phyloP scores from a whole-genome alignment of 75 land plant genomes.

The Cupressus sempervirens region DNA sequence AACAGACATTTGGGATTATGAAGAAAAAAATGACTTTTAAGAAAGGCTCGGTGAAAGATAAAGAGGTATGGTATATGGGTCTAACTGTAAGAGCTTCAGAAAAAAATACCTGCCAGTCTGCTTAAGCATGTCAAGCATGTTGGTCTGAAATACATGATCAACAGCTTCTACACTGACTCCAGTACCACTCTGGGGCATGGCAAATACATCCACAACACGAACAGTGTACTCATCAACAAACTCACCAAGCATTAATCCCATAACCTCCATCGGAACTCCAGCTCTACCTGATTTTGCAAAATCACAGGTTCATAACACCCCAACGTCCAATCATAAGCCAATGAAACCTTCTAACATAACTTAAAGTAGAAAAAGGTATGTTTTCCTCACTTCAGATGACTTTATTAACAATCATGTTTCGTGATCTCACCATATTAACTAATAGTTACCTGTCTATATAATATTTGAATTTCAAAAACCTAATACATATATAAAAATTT shows the following conservation, averaged over 20 bases:
- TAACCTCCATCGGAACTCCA: constrained; percentile 98
- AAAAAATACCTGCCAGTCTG: constrained; percentile 86
- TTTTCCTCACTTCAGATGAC: not conserved
- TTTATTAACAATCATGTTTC: not conserved
- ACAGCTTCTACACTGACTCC: constrained; percentile 99
- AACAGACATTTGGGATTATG: not conserved
- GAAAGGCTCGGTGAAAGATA: not conserved
- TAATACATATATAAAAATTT: not conserved
- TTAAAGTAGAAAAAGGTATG: not conserved
- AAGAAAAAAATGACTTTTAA: not conserved
- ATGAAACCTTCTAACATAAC: not conserved
- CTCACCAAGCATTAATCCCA: constrained; percentile 97
- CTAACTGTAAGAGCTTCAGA: not conserved
- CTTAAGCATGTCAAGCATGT: constrained; percentile 99
- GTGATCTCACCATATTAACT: not conserved
- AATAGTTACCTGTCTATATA: not conserved
- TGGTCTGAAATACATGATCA: constrained; percentile 96
- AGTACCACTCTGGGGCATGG: constrained; percentile 99
- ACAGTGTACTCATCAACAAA: constrained; percentile 99
- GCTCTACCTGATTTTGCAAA: constrained; percentile 64
- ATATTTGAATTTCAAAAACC: not conserved
- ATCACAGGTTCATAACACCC: not conserved
- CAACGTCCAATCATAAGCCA: not conserved
- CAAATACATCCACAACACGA: constrained; percentile 96
- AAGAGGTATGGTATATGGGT: not conserved